phyloP scores from a whole-genome alignment of 169 alveolate species.

The Plasmodium fragile region DNA sequence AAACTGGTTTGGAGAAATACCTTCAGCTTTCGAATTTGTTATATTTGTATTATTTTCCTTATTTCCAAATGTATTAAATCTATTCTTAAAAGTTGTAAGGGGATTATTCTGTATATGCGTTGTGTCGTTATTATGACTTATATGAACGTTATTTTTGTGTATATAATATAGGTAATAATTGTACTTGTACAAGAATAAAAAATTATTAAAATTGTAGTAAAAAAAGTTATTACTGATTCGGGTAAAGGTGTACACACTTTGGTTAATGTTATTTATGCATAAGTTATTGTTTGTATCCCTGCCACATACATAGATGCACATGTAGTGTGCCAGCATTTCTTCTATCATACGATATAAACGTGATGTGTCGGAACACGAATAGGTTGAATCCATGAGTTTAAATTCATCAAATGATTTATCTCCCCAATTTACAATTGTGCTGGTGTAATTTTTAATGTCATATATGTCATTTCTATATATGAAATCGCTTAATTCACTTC shows the following conservation, averaged over 20 bases:
- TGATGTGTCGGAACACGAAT: constrained; percentile 70
- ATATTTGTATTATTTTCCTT: constrained; percentile 29
- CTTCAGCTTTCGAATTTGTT: constrained; percentile 36
- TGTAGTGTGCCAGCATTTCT: constrained; percentile 69
- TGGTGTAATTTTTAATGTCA: constrained; percentile 67
- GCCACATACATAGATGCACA: constrained; percentile 74
- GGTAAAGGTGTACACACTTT: constrained; percentile 63
- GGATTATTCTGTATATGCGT: constrained; percentile 56
- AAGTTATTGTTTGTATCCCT: constrained; percentile 73
- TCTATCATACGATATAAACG: constrained; percentile 60
- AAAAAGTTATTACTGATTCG: constrained; percentile 50
- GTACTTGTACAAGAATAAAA: constrained; percentile 52
- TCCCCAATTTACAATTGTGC: constrained; percentile 70
- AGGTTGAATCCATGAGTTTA: constrained; percentile 51
- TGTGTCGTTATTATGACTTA: constrained; percentile 53
- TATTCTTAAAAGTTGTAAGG: constrained; percentile 61
- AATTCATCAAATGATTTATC: constrained; percentile 74
- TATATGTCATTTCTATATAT: constrained; percentile 63
- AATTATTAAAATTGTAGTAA: constrained; percentile 64
- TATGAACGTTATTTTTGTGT: constrained; percentile 61
- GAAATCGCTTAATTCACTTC: constrained; percentile 30
- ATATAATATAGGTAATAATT: constrained; percentile 66
- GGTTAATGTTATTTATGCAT: constrained; percentile 55
- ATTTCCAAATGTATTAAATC: constrained; percentile 31
- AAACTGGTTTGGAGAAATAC: constrained; percentile 56